Evolutionary conservation across 805 yeast species (phyloP).

Genomic region (Kuraishia capsulata): DNA sequence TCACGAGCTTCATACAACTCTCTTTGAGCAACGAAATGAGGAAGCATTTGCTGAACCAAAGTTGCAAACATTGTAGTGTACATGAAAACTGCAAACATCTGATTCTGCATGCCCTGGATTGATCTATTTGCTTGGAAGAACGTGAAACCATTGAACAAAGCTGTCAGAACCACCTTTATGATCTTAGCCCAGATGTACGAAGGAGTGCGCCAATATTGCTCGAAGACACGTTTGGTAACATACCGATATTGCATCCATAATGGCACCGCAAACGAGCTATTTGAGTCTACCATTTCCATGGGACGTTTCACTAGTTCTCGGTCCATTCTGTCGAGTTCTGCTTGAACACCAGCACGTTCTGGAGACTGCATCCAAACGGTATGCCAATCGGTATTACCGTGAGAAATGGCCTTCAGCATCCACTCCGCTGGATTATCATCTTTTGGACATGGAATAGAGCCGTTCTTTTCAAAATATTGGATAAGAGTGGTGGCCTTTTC

Average conservation of each 20-base stretch:
- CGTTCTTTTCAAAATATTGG: conserved; percentile 51
- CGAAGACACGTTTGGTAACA: conserved; percentile 41
- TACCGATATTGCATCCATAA: conserved; percentile 29
- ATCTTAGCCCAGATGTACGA: conserved; percentile 49
- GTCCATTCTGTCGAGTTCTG: conserved; percentile 52
- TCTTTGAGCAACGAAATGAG: conserved; percentile 53
- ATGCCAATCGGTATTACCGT: conserved; percentile 47
- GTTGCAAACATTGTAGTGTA: conserved; percentile 47
- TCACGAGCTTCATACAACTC: conserved; percentile 65
- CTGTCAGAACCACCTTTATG: conserved; percentile 39
- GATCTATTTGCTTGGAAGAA: conserved; percentile 57
- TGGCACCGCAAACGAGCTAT: conserved; percentile 34
- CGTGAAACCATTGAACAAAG: conserved; percentile 60
- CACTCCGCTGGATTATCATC: conserved; percentile 70
- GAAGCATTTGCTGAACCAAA: conserved; percentile 52
- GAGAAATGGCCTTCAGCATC: conserved; percentile 71
- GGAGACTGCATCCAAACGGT: conserved; percentile 71
- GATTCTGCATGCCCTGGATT: conserved; percentile 68
- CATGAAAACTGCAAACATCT: conserved; percentile 73
- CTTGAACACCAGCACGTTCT: conserved; percentile 27
- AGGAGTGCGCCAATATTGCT: conserved; percentile 62
- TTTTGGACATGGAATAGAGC: conserved; percentile 50
- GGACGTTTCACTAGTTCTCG: conserved; percentile 34
- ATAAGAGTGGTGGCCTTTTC: conserved; percentile 48
- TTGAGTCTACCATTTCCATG: conserved; percentile 21